A percentile compares a stretch with the other conserved stretches of the same genome.
Conservation (phyloP, 345 rosid genomes). For the Zanthoxylum bungeanum region DNA sequence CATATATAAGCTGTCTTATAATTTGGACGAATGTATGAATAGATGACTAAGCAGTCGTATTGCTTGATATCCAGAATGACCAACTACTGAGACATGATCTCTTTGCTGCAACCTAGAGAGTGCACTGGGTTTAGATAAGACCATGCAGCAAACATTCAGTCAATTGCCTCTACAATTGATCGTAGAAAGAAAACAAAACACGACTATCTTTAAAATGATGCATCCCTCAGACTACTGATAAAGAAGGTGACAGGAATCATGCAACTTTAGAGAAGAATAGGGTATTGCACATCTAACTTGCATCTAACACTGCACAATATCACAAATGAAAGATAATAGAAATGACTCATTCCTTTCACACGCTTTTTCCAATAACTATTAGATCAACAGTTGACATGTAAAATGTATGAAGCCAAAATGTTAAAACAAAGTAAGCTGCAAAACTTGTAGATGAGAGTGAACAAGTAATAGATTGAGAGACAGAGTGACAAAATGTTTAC, state of each 20-base stretch:
- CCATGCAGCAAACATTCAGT: not conserved
- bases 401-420: not conserved
- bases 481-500: constrained; percentile 36
- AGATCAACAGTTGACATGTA: not conserved
- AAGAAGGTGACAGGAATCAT: not conserved
- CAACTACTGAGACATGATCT: not conserved
- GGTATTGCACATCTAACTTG: not conserved
- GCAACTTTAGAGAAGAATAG: not conserved
- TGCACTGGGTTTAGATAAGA: not conserved
- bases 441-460: not conserved
- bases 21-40: not conserved
- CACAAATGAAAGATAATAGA: not conserved
- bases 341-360: not conserved
- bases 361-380: not conserved
- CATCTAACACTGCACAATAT: not conserved
- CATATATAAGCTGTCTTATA: not conserved
- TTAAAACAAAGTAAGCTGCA: not conserved
- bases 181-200: not conserved
- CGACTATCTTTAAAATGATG: not conserved
- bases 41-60: not conserved
- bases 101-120: not conserved
- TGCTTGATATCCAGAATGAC: not conserved
- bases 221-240: not conserved
- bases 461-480: not conserved
- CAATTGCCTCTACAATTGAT: not conserved